A percentile compares a stretch with the other conserved stretches of the same genome.
Evolutionary conservation across 2,329 filamentous ascomycete species (phyloP).

Genomic region (Alternaria hordeiaustralica): DNA sequence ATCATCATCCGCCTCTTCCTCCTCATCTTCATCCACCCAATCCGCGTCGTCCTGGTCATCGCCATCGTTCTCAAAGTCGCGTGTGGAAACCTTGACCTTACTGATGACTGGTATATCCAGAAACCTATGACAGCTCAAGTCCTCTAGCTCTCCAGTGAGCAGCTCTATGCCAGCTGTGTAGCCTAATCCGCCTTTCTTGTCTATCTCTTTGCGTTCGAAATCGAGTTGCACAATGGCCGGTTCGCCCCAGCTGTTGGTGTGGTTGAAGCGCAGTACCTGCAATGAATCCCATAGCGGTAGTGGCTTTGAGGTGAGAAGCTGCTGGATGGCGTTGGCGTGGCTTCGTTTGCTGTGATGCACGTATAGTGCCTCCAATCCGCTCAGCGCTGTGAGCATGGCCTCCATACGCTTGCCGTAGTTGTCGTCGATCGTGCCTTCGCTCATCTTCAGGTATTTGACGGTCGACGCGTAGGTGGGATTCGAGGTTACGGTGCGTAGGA

Average conservation of each 20-base stretch:
- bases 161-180: neutral
- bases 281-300: conserved; percentile 7
- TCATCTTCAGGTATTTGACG: conserved; percentile 8
- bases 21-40: conserved; percentile 1
- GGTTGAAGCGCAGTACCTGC: neutral
- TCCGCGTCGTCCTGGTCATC: conserved; percentile 4
- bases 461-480: conserved; percentile 5
- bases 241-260: conserved; percentile 4
- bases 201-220: neutral
- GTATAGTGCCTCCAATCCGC: neutral
- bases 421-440: neutral
- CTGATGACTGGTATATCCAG: neutral
- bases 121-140: neutral
- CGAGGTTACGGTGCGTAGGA: conserved; percentile 1
- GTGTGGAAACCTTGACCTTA: neutral
- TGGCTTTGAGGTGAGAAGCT: neutral
- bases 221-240: conserved; percentile 2
- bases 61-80: conserved; percentile 5
- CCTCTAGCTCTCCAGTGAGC: neutral
- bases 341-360: neutral
- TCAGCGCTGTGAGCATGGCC: conserved; percentile 3
- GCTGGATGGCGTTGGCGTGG: neutral
- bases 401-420: neutral
- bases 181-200: neutral
- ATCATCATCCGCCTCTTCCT: neutral